Conservation (phyloP, 1,284 basidiomycete genomes). For the Trametes polyzona region DNA sequence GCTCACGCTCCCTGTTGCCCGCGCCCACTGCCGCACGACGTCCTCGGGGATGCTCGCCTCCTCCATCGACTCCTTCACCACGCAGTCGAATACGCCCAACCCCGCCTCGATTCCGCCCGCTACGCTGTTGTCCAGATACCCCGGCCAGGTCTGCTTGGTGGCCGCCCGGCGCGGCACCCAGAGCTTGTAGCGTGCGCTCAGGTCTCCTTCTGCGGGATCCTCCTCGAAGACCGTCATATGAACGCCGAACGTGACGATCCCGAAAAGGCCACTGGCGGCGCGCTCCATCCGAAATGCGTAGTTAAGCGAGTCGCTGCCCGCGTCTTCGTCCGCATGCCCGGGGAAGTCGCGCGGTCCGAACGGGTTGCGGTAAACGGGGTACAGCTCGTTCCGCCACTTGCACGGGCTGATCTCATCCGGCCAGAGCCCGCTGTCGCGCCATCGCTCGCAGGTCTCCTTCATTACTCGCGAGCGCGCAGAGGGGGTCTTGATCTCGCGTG, state of each 20-base stretch:
- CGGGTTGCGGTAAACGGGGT: conserved; percentile 79
- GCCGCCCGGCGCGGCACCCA: conserved; percentile 89
- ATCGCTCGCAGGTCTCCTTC: conserved; percentile 65
- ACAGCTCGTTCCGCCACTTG: conserved; percentile 86
- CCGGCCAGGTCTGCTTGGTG: conserved; percentile 90
- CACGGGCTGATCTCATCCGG: conserved; percentile 67
- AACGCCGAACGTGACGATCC: conserved; percentile 88
- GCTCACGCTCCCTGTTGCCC: conserved; percentile 63
- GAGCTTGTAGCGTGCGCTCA: conserved; percentile 41
- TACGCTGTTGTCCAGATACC: conserved; percentile 78
- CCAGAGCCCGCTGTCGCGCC: conserved; percentile 69
- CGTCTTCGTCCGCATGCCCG: conserved; percentile 20
- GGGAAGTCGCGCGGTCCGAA: conserved; percentile 50
- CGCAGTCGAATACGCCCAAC: conserved; percentile 70
- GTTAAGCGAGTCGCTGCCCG: conserved; percentile 44
- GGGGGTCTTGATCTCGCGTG: conserved; percentile 52
- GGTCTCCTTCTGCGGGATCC: conserved; percentile 50
- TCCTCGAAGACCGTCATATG: conserved; percentile 76
- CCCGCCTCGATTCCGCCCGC: conserved; percentile 83
- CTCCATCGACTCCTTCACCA: conserved; percentile 93
- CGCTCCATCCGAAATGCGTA: conserved; percentile 90
- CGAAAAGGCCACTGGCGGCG: conserved; percentile 87
- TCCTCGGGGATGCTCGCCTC: conserved; percentile 81
- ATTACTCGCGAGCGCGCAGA: conserved; percentile 61
- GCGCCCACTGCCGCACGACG: conserved; percentile 62